These are phyloP conservation scores for Botrytis pseudocinerea DNA, from an alignment of 2,329 filamentous ascomycete genomes.

Conservation along the genomic window DNA sequence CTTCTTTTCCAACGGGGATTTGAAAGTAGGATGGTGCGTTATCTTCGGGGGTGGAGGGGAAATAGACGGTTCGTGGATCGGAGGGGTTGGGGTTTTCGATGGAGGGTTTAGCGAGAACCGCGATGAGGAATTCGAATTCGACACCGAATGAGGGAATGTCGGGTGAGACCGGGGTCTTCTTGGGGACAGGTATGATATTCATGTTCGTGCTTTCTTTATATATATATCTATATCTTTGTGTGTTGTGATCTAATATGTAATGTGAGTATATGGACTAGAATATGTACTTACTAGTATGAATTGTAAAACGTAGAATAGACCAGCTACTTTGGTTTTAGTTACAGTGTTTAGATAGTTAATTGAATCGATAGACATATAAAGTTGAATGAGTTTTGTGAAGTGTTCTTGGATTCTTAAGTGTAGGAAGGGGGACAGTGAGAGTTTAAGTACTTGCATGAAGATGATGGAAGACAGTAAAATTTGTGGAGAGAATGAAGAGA, in stretches of 20 bases:
- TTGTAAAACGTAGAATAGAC: neutral
- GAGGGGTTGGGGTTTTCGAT: neutral
- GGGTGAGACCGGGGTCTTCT: neutral
- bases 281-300: constrained; percentile 1
- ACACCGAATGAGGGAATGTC: constrained; percentile 33
- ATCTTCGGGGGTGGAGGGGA: neutral
- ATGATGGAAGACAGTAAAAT: neutral
- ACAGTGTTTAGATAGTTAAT: neutral
- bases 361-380: neutral
- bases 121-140: constrained; percentile 33
- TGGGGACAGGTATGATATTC: neutral
- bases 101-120: neutral
- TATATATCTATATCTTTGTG: neutral
- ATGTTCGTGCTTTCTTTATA: neutral
- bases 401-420: neutral
- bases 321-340: neutral
- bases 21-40: neutral
- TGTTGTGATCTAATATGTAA: neutral
- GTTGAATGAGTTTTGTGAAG: neutral
- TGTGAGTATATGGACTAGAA: neutral
- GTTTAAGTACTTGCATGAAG: neutral
- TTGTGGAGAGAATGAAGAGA: neutral
- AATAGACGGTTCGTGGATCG: neutral
- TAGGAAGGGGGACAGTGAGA: neutral
- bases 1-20: neutral